Evolutionary conservation across 352 stramenopile genomes (phyloP).

Genomic region (Globisporangium ultimum): DNA sequence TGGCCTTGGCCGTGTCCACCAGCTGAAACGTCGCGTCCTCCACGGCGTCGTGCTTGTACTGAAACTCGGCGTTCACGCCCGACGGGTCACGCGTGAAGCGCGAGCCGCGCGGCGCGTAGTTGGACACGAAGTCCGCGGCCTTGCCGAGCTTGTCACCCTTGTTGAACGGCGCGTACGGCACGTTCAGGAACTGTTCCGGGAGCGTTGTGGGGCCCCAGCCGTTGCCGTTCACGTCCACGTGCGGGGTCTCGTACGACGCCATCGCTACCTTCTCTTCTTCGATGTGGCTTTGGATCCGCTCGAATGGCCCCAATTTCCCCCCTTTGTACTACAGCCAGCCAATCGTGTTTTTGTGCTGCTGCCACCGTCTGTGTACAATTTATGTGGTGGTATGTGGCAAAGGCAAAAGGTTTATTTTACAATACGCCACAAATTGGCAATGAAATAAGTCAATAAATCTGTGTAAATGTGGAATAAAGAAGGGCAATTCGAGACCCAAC

Average conservation of each 20-base stretch:
- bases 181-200: conserved; percentile 88
- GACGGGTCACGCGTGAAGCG: conserved; percentile 70
- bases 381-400: too few relatives aligned
- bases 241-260: conserved; percentile 70
- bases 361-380: background rate
- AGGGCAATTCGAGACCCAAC: too few relatives aligned
- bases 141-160: conserved; percentile 94
- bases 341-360: conserved; percentile 1
- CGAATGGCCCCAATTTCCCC: background rate
- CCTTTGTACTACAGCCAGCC: background rate
- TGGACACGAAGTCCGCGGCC: conserved; percentile 91
- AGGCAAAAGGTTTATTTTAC: too few relatives aligned
- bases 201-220: conserved; percentile 86
- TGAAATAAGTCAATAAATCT: too few relatives aligned
- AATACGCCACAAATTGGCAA: too few relatives aligned
- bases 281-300: background rate
- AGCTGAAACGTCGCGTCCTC: conserved; percentile 92
- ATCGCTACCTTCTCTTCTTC: conserved; percentile 25
- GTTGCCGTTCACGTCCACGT: conserved; percentile 77
- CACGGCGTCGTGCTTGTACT: conserved; percentile 92
- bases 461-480: too few relatives aligned
- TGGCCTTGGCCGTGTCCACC: conserved; percentile 92
- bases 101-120: conserved; percentile 53
- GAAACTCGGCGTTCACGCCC: conserved; percentile 91
- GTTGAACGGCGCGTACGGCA: conserved; percentile 96